Evolutionary conservation across 1,284 basidiomycete species (phyloP).

Genomic region (Apiotrichum porosum): DNA sequence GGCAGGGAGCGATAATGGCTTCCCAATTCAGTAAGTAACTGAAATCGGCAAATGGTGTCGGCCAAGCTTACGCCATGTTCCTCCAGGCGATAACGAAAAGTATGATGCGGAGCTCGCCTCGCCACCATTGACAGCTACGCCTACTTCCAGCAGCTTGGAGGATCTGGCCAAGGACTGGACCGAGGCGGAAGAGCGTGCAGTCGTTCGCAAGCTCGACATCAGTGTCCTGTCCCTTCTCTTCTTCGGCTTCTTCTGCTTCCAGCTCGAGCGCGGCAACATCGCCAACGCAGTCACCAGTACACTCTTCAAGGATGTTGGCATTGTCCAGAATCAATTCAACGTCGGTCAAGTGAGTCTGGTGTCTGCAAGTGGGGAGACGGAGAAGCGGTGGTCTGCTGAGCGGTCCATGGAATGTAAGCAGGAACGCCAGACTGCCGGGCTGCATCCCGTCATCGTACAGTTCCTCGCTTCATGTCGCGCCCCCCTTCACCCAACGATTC

Average conservation of each 20-base stretch:
- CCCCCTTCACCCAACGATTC: too few species aligned
- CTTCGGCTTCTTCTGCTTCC: slow-evolving; percentile 39
- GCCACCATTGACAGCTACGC: not conserved
- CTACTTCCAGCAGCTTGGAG: not conserved
- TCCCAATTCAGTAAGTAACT: not conserved
- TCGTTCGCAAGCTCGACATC: slow-evolving; percentile 26
- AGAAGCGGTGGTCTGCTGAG: too few species aligned
- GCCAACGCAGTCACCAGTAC: slow-evolving; percentile 5
- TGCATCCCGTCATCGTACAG: too few species aligned
- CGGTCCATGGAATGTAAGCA: too few species aligned
- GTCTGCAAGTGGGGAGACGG: too few species aligned
- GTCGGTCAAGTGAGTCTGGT: too few species aligned
- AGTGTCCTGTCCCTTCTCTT: slow-evolving; percentile 30
- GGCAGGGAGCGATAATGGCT: not conserved
- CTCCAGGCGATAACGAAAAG: not conserved
- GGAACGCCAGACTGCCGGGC: too few species aligned
- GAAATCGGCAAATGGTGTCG: not conserved
- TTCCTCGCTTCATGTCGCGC: too few species aligned
- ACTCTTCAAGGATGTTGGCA: slow-evolving; percentile 24
- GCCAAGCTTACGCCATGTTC: not conserved
- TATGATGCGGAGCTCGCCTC: not conserved
- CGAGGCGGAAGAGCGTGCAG: slow-evolving; percentile 11
- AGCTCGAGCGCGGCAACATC: slow-evolving; percentile 25
- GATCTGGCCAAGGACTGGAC: too few species aligned
- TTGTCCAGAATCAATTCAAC: slow-evolving; percentile 41